A percentile compares a stretch with the other conserved stretches of the same genome.
These are phyloP conservation scores for Xylaria sp. DNA, from an alignment of 495 filamentous ascomycete species.

Conservation along the genomic window DNA sequence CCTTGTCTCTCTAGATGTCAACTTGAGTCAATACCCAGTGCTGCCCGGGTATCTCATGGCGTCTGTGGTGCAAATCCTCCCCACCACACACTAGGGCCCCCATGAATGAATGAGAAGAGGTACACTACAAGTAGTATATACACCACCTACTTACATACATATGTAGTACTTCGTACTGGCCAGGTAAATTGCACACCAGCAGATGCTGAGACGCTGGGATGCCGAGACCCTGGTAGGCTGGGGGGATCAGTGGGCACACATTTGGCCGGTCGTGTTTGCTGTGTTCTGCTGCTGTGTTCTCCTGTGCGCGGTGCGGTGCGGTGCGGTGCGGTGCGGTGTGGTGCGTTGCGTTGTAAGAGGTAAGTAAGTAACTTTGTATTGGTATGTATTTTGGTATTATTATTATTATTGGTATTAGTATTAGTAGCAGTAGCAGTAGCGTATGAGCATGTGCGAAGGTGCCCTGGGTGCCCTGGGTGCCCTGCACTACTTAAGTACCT, in stretches of 20 bases:
- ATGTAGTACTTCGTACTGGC: too few species aligned
- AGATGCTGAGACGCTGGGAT: constrained; percentile 12
- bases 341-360: too few species aligned
- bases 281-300: too few species aligned
- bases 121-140: too few species aligned
- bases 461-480: too few species aligned
- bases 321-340: too few species aligned
- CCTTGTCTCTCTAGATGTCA: background rate
- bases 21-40: background rate
- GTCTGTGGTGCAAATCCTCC: background rate
- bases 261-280: constrained; percentile 23
- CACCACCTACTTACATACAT: too few species aligned
- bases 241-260: constrained; percentile 10
- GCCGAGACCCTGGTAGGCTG: constrained; percentile 4
- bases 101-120: constrained; percentile 2
- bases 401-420: too few species aligned
- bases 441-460: background rate
- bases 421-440: too few species aligned
- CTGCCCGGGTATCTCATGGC: background rate
- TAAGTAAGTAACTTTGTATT: too few species aligned
- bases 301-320: too few species aligned
- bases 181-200: background rate
- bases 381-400: background rate
- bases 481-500: too few species aligned
- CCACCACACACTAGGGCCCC: background rate